phyloP scores from a whole-genome alignment of 257 asterid genomes.

The Agastache rugosa region DNA sequence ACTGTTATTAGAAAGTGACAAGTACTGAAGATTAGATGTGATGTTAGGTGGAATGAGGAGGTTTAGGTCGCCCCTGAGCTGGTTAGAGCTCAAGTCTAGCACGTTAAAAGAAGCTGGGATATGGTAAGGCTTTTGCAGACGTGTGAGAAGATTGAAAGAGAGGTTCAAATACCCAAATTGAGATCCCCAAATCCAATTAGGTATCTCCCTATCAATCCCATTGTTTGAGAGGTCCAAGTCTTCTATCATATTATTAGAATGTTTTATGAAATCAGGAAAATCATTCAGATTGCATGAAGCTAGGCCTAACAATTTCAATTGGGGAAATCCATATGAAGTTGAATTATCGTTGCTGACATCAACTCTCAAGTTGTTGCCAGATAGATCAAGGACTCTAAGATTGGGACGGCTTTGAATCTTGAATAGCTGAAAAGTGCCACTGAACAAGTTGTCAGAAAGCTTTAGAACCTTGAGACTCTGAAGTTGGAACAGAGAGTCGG shows the following conservation, averaged over 20 bases:
- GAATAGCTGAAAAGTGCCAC: conserved; percentile 26
- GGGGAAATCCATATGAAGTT: too few relatives aligned
- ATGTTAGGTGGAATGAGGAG: not conserved
- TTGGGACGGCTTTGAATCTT: conserved; percentile 28
- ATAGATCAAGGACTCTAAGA: conserved; percentile 44
- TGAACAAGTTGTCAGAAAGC: conserved; percentile 40
- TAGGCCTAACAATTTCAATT: too few relatives aligned
- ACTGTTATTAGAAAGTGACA: not conserved
- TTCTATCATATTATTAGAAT: not conserved
- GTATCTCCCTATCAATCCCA: not conserved
- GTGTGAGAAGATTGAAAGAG: not conserved
- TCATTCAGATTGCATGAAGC: too few relatives aligned
- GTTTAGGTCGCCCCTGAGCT: not conserved
- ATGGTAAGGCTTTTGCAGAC: conserved; percentile 12
- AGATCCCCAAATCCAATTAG: not conserved
- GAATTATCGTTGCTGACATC: conserved; percentile 7
- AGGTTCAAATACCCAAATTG: not conserved
- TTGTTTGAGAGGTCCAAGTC: not conserved
- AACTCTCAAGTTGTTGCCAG: conserved; percentile 45
- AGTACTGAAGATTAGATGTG: too few relatives aligned
- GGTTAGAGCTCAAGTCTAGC: not conserved
- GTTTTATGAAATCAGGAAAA: not conserved
- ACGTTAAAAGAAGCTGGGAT: not conserved
- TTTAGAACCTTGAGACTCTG: too few relatives aligned
- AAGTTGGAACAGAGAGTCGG: conserved; percentile 32